phyloP scores from a whole-genome alignment of 139 green algal species.

The Zygnema cylindricum region DNA sequence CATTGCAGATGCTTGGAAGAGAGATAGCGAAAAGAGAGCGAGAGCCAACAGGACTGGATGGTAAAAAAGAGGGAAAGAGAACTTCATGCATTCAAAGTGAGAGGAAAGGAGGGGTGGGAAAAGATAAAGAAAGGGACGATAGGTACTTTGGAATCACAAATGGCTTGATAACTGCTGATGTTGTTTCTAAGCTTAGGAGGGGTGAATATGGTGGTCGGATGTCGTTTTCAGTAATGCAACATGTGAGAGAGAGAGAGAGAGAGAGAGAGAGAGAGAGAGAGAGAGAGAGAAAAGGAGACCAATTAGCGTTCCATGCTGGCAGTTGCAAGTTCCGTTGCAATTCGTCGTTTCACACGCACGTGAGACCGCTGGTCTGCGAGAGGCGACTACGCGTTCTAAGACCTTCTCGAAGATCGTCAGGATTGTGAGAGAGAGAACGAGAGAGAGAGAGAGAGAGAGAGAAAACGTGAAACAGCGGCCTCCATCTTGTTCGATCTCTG shows the following conservation, averaged over 20 bases:
- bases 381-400: not conserved
- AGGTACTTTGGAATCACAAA: not conserved
- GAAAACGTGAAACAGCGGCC: not conserved
- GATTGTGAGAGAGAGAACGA: not conserved
- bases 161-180: not conserved
- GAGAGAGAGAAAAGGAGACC: not conserved
- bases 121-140: not conserved
- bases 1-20: too few relatives aligned
- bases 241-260: not conserved
- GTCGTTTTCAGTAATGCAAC: not conserved
- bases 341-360: too few relatives aligned
- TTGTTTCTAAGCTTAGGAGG: not conserved
- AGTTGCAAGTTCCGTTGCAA: too few relatives aligned
- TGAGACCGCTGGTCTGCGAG: not conserved
- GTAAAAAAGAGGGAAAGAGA: not conserved
- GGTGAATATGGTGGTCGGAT: not conserved
- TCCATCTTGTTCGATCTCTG: slow-evolving; percentile 28
- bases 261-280: not conserved
- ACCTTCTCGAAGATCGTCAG: not conserved
- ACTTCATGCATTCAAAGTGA: slow-evolving; percentile 1
- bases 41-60: not conserved
- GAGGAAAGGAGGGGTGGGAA: not conserved
- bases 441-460: slow-evolving; percentile 7
- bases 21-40: not conserved
- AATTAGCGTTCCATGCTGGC: too few relatives aligned